These are phyloP conservation scores for Striga hermonthica DNA, from an alignment of 305 asterid species.

Conservation along the genomic window DNA sequence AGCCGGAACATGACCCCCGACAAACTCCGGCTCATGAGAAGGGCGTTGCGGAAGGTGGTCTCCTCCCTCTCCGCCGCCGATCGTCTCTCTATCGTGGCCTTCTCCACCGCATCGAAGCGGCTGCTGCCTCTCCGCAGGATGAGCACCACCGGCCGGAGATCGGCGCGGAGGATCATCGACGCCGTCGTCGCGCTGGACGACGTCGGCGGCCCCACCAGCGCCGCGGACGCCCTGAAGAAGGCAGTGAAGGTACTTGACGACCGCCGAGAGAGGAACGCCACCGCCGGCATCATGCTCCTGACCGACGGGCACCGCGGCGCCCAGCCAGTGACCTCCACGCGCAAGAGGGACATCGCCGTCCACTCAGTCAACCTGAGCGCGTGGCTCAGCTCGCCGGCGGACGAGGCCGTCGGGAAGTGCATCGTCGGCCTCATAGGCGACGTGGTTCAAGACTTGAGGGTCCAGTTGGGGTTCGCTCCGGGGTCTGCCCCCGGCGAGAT, in stretches of 20 bases:
- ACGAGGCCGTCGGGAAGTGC: constrained; percentile 38
- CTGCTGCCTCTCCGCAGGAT: constrained; percentile 74
- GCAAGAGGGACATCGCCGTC: constrained; percentile 44
- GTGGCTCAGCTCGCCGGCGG: constrained; percentile 36
- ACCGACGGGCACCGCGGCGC: constrained; percentile 44
- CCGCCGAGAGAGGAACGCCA: constrained; percentile 60
- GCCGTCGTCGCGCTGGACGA: constrained; percentile 64
- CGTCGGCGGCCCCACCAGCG: constrained; percentile 37
- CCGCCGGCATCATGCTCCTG: constrained; percentile 48
- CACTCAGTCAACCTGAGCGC: constrained; percentile 47
- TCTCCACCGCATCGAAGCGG: constrained; percentile 79
- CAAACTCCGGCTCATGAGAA: constrained; percentile 70
- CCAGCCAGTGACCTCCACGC: constrained; percentile 39
- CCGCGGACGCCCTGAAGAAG: constrained; percentile 57
- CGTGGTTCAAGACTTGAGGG: constrained; percentile 44
- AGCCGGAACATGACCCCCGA: constrained; percentile 53
- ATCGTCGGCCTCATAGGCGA: constrained; percentile 39
- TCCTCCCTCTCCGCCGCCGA: constrained; percentile 77
- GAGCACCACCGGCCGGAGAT: constrained; percentile 68
- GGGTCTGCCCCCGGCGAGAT: constrained; percentile 52
- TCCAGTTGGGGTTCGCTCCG: constrained; percentile 43
- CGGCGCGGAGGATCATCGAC: constrained; percentile 84
- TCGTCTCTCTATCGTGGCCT: constrained; percentile 84
- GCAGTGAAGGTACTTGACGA: constrained; percentile 72
- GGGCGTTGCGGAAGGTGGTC: constrained; percentile 61